phyloP scores from a whole-genome alignment of 768 basidiomycete species.

The Termitomyces sp. region DNA sequence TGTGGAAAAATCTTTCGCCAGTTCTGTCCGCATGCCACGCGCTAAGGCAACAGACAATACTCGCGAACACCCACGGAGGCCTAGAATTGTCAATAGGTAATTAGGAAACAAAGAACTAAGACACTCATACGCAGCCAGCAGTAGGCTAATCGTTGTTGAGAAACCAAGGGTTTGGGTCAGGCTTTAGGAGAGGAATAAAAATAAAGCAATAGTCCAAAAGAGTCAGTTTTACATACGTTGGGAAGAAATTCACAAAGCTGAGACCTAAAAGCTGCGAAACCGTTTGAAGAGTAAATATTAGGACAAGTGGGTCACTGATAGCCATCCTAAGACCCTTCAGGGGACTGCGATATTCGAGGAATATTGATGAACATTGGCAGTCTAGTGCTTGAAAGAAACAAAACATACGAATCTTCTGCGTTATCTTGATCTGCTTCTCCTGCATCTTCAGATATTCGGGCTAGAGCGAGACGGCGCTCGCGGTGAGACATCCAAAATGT shows the following conservation, averaged over 20 bases:
- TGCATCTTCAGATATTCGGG: constrained; percentile 64
- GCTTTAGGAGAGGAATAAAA: constrained; percentile 25
- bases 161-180: constrained; percentile 62
- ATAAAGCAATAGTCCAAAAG: background rate
- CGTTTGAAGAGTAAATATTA: constrained; percentile 52
- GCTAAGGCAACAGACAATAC: constrained; percentile 46
- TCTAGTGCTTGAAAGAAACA: background rate
- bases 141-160: constrained; percentile 54
- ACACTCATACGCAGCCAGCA: constrained; percentile 54
- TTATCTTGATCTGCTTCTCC: constrained; percentile 67
- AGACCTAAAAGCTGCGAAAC: constrained; percentile 51
- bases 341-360: constrained; percentile 32
- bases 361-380: background rate
- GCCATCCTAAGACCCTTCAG: constrained; percentile 54
- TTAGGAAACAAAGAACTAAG: background rate
- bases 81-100: constrained; percentile 27
- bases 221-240: constrained; percentile 33
- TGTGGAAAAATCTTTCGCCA: constrained; percentile 67
- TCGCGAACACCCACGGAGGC: constrained; percentile 63
- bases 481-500: constrained; percentile 54
- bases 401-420: constrained; percentile 52
- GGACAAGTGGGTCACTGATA: constrained; percentile 52
- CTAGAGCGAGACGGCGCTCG: constrained; percentile 60
- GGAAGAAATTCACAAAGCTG: constrained; percentile 63
- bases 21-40: constrained; percentile 61